phyloP scores from a whole-genome alignment of 2,329 filamentous ascomycete species.

The Hirsutella minnesotensis region DNA sequence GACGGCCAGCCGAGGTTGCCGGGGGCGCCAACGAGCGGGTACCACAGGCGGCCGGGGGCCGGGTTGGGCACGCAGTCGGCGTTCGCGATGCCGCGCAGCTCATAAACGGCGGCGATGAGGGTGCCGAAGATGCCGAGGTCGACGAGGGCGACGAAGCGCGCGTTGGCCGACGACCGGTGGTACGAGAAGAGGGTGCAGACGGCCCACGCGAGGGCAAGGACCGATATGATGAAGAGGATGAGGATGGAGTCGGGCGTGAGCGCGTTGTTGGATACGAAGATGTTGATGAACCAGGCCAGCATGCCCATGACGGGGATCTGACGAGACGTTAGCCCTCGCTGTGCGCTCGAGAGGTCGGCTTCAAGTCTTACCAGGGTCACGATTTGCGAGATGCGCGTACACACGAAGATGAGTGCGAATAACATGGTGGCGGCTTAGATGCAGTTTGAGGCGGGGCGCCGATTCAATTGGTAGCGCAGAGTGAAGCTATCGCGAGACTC shows the following conservation, averaged over 20 bases:
- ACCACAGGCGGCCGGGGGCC: conserved; percentile 33
- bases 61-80: conserved; percentile 57
- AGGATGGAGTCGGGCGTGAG: conserved; percentile 52
- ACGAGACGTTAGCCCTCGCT: neutral
- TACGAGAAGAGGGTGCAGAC: conserved; percentile 55
- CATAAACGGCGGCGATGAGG: conserved; percentile 50
- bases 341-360: neutral
- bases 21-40: conserved; percentile 45
- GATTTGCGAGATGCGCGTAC: conserved; percentile 51
- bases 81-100: conserved; percentile 43
- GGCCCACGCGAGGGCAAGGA: conserved; percentile 51
- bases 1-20: conserved; percentile 36
- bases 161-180: conserved; percentile 48
- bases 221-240: conserved; percentile 55
- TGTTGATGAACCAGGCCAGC: conserved; percentile 54
- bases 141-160: conserved; percentile 47
- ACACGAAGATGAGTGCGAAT: conserved; percentile 51
- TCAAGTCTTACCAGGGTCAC: conserved; percentile 43
- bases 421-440: conserved; percentile 33
- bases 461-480: neutral
- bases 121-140: conserved; percentile 52
- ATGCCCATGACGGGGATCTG: conserved; percentile 56
- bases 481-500: neutral
- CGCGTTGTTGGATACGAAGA: conserved; percentile 42
- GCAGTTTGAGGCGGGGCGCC: neutral